Evolutionary conservation across 1,284 basidiomycete genomes (phyloP).

Genomic region (Boletus mariae): DNA sequence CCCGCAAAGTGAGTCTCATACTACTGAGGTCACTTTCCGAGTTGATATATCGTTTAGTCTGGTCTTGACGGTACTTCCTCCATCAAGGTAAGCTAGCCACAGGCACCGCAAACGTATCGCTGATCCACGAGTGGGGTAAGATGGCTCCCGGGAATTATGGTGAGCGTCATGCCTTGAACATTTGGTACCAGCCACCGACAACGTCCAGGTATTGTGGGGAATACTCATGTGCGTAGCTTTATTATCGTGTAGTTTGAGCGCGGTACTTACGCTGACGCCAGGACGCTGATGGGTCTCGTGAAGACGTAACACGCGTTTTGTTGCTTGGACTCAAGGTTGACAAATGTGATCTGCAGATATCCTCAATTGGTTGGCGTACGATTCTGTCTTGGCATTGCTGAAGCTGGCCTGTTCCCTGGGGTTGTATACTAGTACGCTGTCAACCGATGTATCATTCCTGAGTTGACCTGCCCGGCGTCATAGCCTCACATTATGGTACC

Average conservation of each 20-base stretch:
- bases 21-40: neutral
- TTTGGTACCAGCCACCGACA: conserved; percentile 1
- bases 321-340: conserved; percentile 4
- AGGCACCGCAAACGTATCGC: neutral
- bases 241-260: neutral
- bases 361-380: conserved; percentile 58
- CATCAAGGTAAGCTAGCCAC: conserved; percentile 39
- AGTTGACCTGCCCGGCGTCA: conserved; percentile 1
- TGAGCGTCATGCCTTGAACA: conserved; percentile 14
- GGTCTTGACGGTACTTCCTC: conserved; percentile 48
- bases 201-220: conserved; percentile 44
- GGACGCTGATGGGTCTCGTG: conserved; percentile 65
- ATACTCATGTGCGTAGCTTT: conserved; percentile 40
- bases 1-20: conserved; percentile 27
- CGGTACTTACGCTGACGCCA: conserved; percentile 21
- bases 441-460: conserved; percentile 25
- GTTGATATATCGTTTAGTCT: conserved; percentile 33
- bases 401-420: conserved; percentile 69
- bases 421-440: conserved; percentile 58
- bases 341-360: conserved; percentile 38
- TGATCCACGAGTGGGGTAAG: conserved; percentile 15
- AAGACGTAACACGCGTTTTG: conserved; percentile 43
- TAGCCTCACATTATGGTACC: conserved; percentile 35
- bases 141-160: conserved; percentile 45
- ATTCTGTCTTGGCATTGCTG: conserved; percentile 60